Evolutionary conservation across 2,329 filamentous ascomycete genomes (phyloP), one percentile per base, ranked within the genome.

Genomic region (Chlorencoelia australis): DNA sequence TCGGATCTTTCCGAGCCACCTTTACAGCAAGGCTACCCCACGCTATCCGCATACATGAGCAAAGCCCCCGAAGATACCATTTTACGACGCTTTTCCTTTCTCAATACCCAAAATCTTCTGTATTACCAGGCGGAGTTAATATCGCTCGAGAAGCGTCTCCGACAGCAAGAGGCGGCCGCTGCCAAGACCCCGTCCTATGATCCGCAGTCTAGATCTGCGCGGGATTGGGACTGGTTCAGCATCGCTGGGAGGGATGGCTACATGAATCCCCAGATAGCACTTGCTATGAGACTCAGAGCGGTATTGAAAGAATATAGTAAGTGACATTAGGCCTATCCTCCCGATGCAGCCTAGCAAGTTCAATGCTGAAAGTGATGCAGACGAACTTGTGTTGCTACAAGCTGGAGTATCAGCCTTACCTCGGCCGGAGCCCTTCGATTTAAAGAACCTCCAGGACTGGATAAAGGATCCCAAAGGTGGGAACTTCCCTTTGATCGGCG

Each of bases 111-210:
- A 15, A 52, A 52, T 30, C 20, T 58, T 4, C 46, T 58, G 4
- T 55, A 53, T 30, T 30, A 51, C 14, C 56, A 59, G 37, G 54
- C 50, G 3, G 53, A 58, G 37, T 37, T 58, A 13, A 40, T 46
- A 1, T 33, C 52, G 17, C 39, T 56, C 1, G 47, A 56, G 24
- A 30, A 44, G 7, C 33, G 44, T 2, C 33, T 54, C 13, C 13
- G 10, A 13, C 10, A 7, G 22, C 13, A 13, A 9, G 22, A 25
- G 22, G 22, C 10, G 22, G 22, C 10, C 3, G 22, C 10, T 25
- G 22, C 22, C 3, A 25, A 25, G 22, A 10, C 22, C 3, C 10
- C 22, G 10, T 9, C 10, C 22, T 13, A 25, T 4, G 4, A 13
- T 25, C 6, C 22, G 22, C n/a, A n/a, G n/a, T n/a, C n/a, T 25